Percentiles rank a stretch among this genome's conserved stretches.
These are phyloP conservation scores for Sarocladiaceae sp. DNA, from an alignment of 2,329 filamentous ascomycete genomes.

Conservation along the genomic window DNA sequence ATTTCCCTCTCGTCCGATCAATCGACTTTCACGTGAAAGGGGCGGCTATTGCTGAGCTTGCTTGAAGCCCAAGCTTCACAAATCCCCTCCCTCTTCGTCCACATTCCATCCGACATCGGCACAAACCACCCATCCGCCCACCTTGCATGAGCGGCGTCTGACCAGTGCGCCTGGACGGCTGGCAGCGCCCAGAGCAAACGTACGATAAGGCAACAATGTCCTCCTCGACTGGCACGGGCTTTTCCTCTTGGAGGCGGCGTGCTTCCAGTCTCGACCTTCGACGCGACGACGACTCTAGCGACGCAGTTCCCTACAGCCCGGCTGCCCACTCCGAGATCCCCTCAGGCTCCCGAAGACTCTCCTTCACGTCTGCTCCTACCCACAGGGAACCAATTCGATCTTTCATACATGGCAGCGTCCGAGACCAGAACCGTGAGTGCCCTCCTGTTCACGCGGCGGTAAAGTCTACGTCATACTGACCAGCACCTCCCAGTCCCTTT, in stretches of 20 bases:
- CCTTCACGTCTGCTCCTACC: constrained; percentile 25
- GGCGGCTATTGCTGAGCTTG: too few species aligned
- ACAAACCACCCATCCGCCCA: too few species aligned
- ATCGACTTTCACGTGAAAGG: too few species aligned
- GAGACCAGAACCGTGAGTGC: constrained; percentile 50
- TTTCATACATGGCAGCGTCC: constrained; percentile 61
- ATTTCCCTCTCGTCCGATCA: too few species aligned
- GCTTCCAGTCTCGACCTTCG: constrained; percentile 25
- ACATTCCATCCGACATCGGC: neutral
- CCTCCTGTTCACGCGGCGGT: neutral
- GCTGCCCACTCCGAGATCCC: constrained; percentile 12
- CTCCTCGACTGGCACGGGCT: constrained; percentile 34
- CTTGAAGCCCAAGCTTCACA: neutral
- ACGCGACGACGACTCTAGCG: constrained; percentile 12
- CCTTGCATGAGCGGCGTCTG: constrained; percentile 2
- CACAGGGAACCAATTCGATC: constrained; percentile 64
- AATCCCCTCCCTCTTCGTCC: neutral
- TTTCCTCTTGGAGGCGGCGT: constrained; percentile 42
- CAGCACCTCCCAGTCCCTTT: constrained; percentile 35
- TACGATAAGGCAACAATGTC: constrained; percentile 35
- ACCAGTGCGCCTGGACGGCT: neutral
- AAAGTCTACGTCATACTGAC: neutral
- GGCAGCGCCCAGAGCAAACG: neutral
- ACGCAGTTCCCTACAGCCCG: constrained; percentile 21
- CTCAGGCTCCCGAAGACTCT: constrained; percentile 23